Conservation (phyloP, 176 grass and related monocot genomes). For the Cenchrus americanus region DNA sequence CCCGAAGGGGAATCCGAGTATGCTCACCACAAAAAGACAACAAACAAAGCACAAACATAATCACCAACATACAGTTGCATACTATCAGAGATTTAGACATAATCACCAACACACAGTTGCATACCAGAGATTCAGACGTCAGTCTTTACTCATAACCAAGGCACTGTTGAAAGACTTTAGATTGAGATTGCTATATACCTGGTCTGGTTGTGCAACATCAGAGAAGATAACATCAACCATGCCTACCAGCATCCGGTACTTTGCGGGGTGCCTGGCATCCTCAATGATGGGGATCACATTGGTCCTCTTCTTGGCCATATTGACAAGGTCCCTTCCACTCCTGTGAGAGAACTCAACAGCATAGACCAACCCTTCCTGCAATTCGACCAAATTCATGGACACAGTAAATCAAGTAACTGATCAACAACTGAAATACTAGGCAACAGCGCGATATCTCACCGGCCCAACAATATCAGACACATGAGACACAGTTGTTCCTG, state of each 20-base stretch:
- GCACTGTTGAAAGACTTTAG: neutral
- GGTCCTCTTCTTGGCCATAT: conserved; percentile 96
- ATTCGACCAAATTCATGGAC: neutral
- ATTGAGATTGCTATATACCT: conserved; percentile 50
- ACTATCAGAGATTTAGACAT: neutral
- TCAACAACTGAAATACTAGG: fast-evolving
- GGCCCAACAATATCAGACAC: conserved; percentile 91
- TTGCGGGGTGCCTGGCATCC: conserved; percentile 84
- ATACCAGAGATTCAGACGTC: neutral
- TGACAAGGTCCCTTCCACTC: conserved; percentile 90
- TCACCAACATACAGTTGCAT: neutral
- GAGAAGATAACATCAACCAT: conserved; percentile 99
- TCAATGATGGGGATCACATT: conserved; percentile 96
- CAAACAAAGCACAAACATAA: neutral
- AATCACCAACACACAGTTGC: neutral
- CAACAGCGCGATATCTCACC: conserved; percentile 36
- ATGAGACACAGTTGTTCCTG: conserved; percentile 78
- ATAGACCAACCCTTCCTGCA: conserved; percentile 79
- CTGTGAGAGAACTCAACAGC: conserved; percentile 97
- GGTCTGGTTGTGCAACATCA: conserved; percentile 95
- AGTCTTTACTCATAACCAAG: neutral
- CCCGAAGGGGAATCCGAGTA: conserved; percentile 99
- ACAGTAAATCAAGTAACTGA: neutral
- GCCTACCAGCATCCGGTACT: conserved; percentile 84
- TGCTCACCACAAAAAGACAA: conserved; percentile 14